Conservation (phyloP, 331 rosid species). For the Pyrus hybrid region DNA sequence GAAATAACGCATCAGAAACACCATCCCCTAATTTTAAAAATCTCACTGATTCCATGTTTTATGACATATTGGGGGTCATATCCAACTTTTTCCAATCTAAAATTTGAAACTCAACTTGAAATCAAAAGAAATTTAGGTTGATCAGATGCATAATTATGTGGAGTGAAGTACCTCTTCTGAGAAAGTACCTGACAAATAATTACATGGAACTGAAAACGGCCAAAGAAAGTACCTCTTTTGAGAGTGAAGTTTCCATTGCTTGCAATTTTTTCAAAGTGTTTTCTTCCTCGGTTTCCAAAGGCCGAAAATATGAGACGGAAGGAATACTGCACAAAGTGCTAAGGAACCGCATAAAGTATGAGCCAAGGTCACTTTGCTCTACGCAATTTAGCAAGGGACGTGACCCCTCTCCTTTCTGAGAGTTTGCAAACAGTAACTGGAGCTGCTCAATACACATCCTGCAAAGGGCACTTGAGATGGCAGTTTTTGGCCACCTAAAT, state of each 20-base stretch:
- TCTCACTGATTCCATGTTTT: neutral
- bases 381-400: conserved; percentile 28
- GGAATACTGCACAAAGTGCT: no score
- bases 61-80: neutral
- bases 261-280: no score
- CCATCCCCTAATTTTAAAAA: neutral
- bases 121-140: neutral
- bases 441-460: conserved; percentile 87
- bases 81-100: neutral
- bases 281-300: no score
- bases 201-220: neutral
- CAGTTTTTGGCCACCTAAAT: conserved; percentile 86
- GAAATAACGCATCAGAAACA: neutral
- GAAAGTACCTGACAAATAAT: neutral
- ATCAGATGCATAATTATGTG: neutral
- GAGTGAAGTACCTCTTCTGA: neutral
- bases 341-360: conserved; percentile 82
- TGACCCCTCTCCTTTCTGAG: conserved; percentile 78
- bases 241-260: conserved; percentile 52
- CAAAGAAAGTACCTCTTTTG: conserved; percentile 47
- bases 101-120: neutral
- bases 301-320: no score
- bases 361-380: conserved; percentile 75
- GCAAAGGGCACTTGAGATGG: conserved; percentile 80
- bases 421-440: conserved; percentile 62